Conservation (phyloP, 1,284 basidiomycete genomes). For the Ustilago nuda region DNA sequence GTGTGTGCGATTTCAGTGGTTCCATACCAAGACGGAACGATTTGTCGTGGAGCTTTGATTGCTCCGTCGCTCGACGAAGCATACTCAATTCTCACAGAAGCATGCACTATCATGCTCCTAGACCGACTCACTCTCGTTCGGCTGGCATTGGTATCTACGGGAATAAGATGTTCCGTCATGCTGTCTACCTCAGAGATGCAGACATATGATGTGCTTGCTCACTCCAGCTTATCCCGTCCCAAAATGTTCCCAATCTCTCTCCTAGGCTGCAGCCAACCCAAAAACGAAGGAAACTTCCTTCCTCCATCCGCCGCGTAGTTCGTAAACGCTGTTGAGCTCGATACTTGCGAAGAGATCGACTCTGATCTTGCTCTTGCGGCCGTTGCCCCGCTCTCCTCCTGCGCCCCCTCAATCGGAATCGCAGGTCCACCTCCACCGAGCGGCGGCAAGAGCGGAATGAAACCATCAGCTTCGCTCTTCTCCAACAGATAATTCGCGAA, state of each 20-base stretch:
- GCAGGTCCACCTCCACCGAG: slow-evolving; percentile 35
- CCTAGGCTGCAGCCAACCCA: slow-evolving; percentile 62
- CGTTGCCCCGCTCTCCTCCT: not conserved
- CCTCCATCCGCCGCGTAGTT: slow-evolving; percentile 8
- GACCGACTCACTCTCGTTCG: not conserved
- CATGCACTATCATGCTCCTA: not conserved
- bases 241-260: slow-evolving; percentile 64
- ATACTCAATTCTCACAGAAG: not conserved
- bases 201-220: not conserved
- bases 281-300: slow-evolving; percentile 61
- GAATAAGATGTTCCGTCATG: not conserved
- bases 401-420: slow-evolving; percentile 12
- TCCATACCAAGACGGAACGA: too few relatives aligned
- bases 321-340: slow-evolving; percentile 31
- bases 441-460: slow-evolving; percentile 24
- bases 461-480: slow-evolving; percentile 70
- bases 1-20: too few relatives aligned
- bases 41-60: not conserved
- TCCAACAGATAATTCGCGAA: slow-evolving; percentile 96
- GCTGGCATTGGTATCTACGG: not conserved
- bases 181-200: not conserved
- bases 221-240: slow-evolving; percentile 48
- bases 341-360: slow-evolving; percentile 27
- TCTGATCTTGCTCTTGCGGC: slow-evolving; percentile 26
- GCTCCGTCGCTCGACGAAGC: not conserved